Evolutionary conservation across 176 grass and related monocot genomes (phyloP).

Genomic region (Chloris gayana): DNA sequence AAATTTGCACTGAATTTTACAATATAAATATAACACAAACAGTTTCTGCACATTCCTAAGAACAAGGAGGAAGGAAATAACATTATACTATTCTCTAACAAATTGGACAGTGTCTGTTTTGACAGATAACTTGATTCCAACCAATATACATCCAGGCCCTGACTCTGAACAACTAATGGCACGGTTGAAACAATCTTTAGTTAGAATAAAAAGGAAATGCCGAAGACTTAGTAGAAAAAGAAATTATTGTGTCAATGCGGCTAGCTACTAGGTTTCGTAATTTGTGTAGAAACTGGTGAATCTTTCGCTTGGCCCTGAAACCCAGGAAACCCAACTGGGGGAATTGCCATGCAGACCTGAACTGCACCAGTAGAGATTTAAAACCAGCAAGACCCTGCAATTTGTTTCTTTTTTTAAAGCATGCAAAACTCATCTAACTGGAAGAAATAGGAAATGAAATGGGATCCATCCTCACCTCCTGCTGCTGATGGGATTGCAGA

Average conservation of each 20-base stretch:
- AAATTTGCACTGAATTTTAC: constrained; percentile 3
- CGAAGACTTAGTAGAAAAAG: neutral
- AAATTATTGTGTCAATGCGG: neutral
- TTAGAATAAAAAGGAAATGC: neutral
- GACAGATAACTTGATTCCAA: neutral
- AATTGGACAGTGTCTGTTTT: neutral
- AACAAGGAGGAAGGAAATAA: neutral
- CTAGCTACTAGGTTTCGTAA: too few species aligned
- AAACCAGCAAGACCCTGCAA: too few species aligned
- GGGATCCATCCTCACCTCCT: constrained; percentile 32
- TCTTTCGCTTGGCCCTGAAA: neutral
- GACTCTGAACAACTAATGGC: too few species aligned
- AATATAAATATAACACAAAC: neutral
- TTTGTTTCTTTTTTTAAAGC: too few species aligned
- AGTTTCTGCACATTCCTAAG: neutral
- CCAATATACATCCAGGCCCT: neutral
- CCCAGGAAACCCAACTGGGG: neutral
- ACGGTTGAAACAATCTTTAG: too few species aligned
- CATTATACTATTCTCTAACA: neutral
- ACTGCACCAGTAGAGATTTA: too few species aligned
- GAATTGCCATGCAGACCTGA: neutral
- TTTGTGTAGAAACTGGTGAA: neutral
- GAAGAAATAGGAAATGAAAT: neutral
- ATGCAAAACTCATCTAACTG: neutral
- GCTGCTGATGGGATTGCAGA: constrained; percentile 45